phyloP scores from a whole-genome alignment of 2,329 filamentous ascomycete genomes.

The Fusarium lyarnte region DNA sequence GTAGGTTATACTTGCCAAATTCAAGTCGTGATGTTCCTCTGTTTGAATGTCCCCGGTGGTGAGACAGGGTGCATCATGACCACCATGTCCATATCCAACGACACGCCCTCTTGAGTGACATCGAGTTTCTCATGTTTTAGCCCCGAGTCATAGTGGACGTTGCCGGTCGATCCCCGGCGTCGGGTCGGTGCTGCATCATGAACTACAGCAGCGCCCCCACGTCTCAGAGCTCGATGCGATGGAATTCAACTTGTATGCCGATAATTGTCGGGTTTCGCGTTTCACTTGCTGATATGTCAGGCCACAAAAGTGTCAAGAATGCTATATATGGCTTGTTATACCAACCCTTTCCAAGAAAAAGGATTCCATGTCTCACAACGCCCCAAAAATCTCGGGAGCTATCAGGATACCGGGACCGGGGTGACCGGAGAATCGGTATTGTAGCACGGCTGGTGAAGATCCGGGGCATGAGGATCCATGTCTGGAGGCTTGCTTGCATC shows the following conservation, averaged over 20 bases:
- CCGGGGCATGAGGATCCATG: slow-evolving; percentile 13
- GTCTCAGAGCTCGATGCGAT: not conserved
- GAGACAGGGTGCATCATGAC: not conserved
- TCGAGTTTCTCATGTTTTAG: not conserved
- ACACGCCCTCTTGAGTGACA: not conserved
- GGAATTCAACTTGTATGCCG: not conserved
- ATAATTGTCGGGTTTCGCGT: slow-evolving; percentile 10
- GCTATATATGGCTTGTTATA: slow-evolving; percentile 2
- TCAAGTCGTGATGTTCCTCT: not conserved
- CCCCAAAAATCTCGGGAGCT: slow-evolving; percentile 1
- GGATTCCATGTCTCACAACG: slow-evolving; percentile 27
- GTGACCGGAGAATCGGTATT: slow-evolving; percentile 26
- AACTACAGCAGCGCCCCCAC: not conserved
- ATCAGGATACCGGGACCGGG: slow-evolving; percentile 4
- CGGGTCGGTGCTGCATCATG: not conserved
- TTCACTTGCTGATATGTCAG: slow-evolving; percentile 2
- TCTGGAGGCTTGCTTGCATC: not conserved
- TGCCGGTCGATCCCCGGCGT: slow-evolving; percentile 22
- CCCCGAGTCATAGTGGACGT: slow-evolving; percentile 15
- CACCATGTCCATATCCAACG: not conserved
- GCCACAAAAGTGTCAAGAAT: not conserved
- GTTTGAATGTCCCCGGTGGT: not conserved
- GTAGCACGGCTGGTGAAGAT: slow-evolving; percentile 7
- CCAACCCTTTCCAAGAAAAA: not conserved
- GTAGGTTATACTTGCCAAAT: not conserved